Percentiles rank a stretch among this genome's conserved stretches.
These are phyloP conservation scores for Delonix regia DNA, from an alignment of 306 rosid genomes.

Conservation along the genomic window DNA sequence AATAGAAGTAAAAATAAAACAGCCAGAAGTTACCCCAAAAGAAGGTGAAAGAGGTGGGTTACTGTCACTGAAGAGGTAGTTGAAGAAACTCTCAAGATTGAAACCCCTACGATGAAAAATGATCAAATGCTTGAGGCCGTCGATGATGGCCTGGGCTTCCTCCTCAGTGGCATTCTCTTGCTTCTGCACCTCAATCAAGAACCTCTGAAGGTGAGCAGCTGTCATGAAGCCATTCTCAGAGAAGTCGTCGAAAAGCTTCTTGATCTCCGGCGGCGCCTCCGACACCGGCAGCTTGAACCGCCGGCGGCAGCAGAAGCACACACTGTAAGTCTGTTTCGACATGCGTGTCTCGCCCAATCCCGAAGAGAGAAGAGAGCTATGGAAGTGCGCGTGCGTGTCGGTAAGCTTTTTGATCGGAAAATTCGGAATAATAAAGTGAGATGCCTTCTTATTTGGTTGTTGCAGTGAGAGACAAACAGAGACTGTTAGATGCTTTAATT, in stretches of 20 bases:
- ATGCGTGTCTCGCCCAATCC: constrained; percentile 14
- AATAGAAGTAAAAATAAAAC: not conserved
- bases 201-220: constrained; percentile 57
- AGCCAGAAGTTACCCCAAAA: constrained; percentile 46
- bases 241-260: constrained; percentile 54
- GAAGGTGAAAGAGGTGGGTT: constrained; percentile 61
- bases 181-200: constrained; percentile 69
- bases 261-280: constrained; percentile 83
- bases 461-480: too few relatives aligned
- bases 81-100: constrained; percentile 80
- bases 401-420: too few relatives aligned
- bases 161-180: constrained; percentile 58
- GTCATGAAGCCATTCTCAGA: constrained; percentile 82
- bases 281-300: constrained; percentile 65
- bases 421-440: too few relatives aligned
- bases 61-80: constrained; percentile 67
- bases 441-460: too few relatives aligned
- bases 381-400: not conserved
- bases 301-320: constrained; percentile 90
- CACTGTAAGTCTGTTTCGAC: constrained; percentile 90
- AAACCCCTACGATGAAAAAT: constrained; percentile 69
- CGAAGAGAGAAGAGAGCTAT: not conserved
- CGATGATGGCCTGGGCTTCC: constrained; percentile 68
- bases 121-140: constrained; percentile 58
- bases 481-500: too few relatives aligned